Percentiles rank a stretch among this genome's conserved stretches.
Conservation (phyloP, 352 stramenopile species). For the Aphanomyces stellatus region DNA sequence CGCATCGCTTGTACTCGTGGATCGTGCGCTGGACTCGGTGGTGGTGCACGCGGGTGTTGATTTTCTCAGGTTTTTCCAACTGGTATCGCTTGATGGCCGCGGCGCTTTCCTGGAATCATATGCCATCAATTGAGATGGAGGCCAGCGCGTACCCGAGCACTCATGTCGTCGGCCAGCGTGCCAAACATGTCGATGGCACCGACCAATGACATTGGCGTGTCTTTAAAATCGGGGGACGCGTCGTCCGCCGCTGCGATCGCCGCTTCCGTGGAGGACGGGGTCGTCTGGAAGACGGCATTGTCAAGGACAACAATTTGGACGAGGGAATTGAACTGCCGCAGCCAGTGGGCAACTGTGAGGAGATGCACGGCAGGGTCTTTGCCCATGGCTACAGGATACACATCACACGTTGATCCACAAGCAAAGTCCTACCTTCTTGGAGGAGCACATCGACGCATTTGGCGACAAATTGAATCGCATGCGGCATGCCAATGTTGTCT, state of each 20-base stretch:
- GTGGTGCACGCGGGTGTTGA: neutral
- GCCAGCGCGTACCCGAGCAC: neutral
- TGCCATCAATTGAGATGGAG: neutral
- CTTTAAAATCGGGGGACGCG: neutral
- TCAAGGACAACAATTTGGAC: neutral
- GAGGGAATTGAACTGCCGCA: neutral
- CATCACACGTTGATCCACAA: neutral
- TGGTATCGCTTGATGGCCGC: slow-evolving; percentile 8
- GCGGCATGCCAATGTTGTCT: slow-evolving; percentile 8
- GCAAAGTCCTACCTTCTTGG: neutral
- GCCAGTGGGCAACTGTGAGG: neutral
- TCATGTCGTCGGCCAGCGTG: neutral
- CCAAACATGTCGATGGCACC: neutral
- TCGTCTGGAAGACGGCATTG: neutral
- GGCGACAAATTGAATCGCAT: slow-evolving; percentile 6
- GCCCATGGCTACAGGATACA: neutral
- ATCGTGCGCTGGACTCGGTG: neutral
- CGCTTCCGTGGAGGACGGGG: neutral
- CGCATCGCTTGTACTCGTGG: neutral
- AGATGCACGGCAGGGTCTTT: slow-evolving; percentile 3
- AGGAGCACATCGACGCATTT: neutral
- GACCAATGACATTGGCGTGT: neutral
- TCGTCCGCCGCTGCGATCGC: no score
- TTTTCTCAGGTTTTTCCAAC: neutral
- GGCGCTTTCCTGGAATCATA: neutral